These are phyloP conservation scores for Crepidotus sp. DNA, from an alignment of 1,284 basidiomycete genomes.

Conservation along the genomic window DNA sequence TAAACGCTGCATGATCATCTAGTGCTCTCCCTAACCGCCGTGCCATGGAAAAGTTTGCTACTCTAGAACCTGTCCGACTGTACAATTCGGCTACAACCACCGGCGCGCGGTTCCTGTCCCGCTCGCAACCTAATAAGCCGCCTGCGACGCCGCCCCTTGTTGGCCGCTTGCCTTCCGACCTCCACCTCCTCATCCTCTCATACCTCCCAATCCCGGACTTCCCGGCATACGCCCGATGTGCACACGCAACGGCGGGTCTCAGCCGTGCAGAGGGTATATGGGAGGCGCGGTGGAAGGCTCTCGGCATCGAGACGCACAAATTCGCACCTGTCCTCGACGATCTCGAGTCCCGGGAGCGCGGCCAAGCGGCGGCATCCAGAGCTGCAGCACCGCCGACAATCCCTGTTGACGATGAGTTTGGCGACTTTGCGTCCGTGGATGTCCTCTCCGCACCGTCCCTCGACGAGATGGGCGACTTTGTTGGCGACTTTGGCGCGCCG, in stretches of 20 bases:
- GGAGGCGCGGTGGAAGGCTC: conserved; percentile 59
- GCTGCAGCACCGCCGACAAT: conserved; percentile 46
- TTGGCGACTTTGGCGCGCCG: conserved; percentile 31
- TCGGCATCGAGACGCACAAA: conserved; percentile 42
- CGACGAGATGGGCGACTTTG: conserved; percentile 50
- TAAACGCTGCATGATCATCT: no score
- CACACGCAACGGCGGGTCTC: conserved; percentile 56
- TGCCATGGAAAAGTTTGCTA: conserved; percentile 69
- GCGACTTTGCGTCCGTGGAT: conserved; percentile 64
- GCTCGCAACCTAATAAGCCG: conserved; percentile 22
- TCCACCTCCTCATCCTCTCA: conserved; percentile 66
- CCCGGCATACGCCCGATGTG: conserved; percentile 62
- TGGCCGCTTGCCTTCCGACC: conserved; percentile 69
- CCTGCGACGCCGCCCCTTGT: conserved; percentile 39
- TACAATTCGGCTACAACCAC: conserved; percentile 33
- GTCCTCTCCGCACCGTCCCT: conserved; percentile 31
- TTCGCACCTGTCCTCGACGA: conserved; percentile 50
- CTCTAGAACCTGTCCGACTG: conserved; percentile 69
- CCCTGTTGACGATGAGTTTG: conserved; percentile 79
- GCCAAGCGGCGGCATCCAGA: conserved; percentile 29
- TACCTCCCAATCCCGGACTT: conserved; percentile 74
- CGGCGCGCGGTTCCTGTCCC: conserved; percentile 23
- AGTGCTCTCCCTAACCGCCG: background rate
- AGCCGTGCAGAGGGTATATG: conserved; percentile 66
- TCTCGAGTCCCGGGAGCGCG: conserved; percentile 40